Evolutionary conservation across 1,284 basidiomycete species (phyloP), one percentile per base, ranked within the genome.

Genomic region (Retiboletus fuscus): DNA sequence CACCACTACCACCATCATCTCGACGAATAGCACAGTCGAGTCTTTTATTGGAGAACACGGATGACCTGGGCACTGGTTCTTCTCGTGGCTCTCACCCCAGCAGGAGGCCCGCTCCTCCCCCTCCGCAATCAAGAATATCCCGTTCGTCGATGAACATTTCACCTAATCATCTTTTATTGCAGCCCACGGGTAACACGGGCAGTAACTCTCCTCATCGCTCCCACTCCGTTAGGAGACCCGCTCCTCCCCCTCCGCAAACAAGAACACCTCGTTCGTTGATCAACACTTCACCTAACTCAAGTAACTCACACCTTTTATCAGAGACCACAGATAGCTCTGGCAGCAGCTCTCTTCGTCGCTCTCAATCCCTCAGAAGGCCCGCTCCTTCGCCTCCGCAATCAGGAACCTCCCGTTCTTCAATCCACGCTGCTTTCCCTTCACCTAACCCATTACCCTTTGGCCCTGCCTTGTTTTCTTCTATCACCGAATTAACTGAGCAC

Each of bases 41-140:
- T 49, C 3, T 30, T 22, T 41, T 5, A 41, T 64, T 51, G 18
- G 67, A 55, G 15, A 60, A 24, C 20, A 22, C 61, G 43, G 64
- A 49, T n/a, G 13, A 44, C 51, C 20, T 26, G 5, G 30, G 28
- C 4, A 49, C 28, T 7, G 16, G 26, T 39, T 46, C 51, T 11
- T 3, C 53, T 55, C 60, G 46, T 55, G 41, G 44, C 10, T 49
- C 75, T 30, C 26, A 1, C 5, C 24, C 68, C 13, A 8, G 57
- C 60, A 76, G 72, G 44, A 49, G 72, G 26, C 64, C 76, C 13
- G 34, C 72, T 43, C 68, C 76, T 43, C 62, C 66, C 18, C 74
- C 74, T 20, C 74, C 67, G 15, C 62, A 20, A 43, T 49, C 74
- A 24, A 57, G 28, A 24, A 26, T 30, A 20, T 26, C 61, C 13